These are phyloP conservation scores for Trichoderma sp. DNA, from an alignment of 2,329 filamentous ascomycete species.

Conservation along the genomic window DNA sequence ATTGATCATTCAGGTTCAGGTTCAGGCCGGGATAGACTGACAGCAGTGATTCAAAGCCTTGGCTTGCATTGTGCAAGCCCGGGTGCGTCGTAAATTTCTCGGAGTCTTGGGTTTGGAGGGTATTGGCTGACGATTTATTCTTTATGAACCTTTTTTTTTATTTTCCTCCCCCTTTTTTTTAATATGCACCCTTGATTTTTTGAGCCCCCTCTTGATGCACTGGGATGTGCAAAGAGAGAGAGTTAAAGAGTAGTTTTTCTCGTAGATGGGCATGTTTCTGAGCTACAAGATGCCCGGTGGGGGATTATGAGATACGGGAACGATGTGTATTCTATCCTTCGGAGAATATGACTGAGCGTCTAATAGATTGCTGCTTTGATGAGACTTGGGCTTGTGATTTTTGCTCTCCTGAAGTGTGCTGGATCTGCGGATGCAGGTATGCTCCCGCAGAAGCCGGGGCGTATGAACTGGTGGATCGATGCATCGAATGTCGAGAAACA, in stretches of 20 bases:
- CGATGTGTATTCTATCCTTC: constrained; percentile 24
- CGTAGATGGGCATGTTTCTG: constrained; percentile 4
- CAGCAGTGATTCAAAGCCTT: constrained; percentile 31
- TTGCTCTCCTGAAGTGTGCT: background rate
- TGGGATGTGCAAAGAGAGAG: background rate
- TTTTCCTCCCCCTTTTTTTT: constrained; percentile 25
- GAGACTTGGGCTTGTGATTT: constrained; percentile 15
- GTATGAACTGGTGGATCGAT: background rate
- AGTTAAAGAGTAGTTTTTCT: constrained; percentile 3
- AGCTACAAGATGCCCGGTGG: constrained; percentile 4
- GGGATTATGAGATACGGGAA: constrained; percentile 17
- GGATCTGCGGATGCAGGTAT: background rate
- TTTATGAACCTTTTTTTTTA: constrained; percentile 31
- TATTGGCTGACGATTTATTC: constrained; percentile 43
- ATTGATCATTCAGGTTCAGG: constrained; percentile 30
- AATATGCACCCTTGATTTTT: constrained; percentile 29
- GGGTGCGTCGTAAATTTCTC: constrained; percentile 41
- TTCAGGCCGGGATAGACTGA: constrained; percentile 34
- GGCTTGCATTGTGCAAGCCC: constrained; percentile 34
- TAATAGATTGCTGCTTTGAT: constrained; percentile 35
- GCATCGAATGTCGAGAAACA: background rate
- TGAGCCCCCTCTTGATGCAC: constrained; percentile 18
- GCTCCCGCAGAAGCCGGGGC: constrained; percentile 6
- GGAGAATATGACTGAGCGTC: constrained; percentile 27
- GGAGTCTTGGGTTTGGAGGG: constrained; percentile 46